Conservation (phyloP, 108 stramenopile species). For the Skeletonema costatum region DNA sequence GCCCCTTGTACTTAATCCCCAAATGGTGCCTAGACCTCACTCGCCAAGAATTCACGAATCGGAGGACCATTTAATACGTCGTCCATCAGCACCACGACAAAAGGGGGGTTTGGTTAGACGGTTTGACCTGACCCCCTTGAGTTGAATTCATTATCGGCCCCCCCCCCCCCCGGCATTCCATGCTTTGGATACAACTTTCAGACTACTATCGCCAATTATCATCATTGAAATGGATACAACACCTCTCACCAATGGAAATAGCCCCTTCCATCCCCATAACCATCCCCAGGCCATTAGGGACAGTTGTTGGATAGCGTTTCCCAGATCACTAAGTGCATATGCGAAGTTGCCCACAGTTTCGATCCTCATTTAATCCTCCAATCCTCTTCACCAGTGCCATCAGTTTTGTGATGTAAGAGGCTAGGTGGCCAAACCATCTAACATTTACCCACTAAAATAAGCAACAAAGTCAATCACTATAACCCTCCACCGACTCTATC, state of each 20-base stretch:
- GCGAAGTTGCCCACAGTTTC: slow-evolving; percentile 87
- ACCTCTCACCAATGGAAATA: slow-evolving; percentile 80
- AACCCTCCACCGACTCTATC: slow-evolving; percentile 39
- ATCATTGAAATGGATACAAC: slow-evolving; percentile 12
- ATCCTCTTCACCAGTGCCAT: neutral
- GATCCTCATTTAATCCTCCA: neutral
- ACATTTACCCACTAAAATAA: slow-evolving; percentile 76
- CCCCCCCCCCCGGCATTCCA: too few relatives aligned
- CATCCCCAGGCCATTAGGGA: slow-evolving; percentile 84
- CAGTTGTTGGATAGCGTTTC: slow-evolving; percentile 71
- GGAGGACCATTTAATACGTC: slow-evolving; percentile 91
- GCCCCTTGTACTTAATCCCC: slow-evolving; percentile 89
- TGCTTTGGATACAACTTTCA: slow-evolving; percentile 17
- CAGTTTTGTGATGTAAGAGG: too few relatives aligned
- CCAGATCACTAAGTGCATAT: slow-evolving; percentile 87
- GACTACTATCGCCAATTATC: neutral
- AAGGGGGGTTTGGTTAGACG: too few relatives aligned
- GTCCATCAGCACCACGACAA: slow-evolving; percentile 94
- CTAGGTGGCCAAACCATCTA: slow-evolving; percentile 24
- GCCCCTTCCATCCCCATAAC: slow-evolving; percentile 92
- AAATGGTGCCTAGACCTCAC: slow-evolving; percentile 95
- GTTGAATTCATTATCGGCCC: too few relatives aligned
- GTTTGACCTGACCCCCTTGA: slow-evolving; percentile 96
- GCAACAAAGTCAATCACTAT: slow-evolving; percentile 63
- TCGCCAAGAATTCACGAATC: slow-evolving; percentile 95